Base-by-base conservation (phyloP, 163 green algal species). In the Volvox carteri region DNA sequence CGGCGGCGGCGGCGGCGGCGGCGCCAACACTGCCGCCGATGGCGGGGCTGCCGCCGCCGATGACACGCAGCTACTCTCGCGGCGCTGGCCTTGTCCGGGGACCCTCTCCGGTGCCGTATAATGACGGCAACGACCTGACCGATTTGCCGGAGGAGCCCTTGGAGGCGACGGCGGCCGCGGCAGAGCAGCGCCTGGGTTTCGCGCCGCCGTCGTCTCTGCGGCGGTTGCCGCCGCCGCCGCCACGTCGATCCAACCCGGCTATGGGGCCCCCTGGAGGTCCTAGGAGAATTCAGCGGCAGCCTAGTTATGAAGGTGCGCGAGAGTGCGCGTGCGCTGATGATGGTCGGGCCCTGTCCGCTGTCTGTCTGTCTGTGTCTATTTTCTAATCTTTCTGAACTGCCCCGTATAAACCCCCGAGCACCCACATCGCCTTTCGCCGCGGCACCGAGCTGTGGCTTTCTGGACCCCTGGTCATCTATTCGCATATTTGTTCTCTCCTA, bases 121-220 rank as follows among this genome's bases (percentile, higher is more conserved):
- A 25, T 19, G 23, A 78, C 14, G 9, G 25, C 8, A 35, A 76
- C 44, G 62, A 78, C 30, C n/a, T 33, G 23, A 67, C 73, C 50
- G 83, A 88, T 37, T 1, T 88, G 35, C 68, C 67, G 1, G 83
- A 42, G 68, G 68, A 88, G 83, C 50, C 83, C 0, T 39, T 88
- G 83, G 83, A 81, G 35, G 68, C 83, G 11, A 88, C 83, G 18
- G 68, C 83, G 0, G 56, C 50, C 4, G 81, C 81, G 33, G 81
- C 81, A 23, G 81, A 87, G 65, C 65, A 79, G 62, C 81, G 81
- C 2, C 37, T 88, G 83, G 83, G 83, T 7, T 65, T 88, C 33
- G 68, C 68, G 83, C 50, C 68, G 68, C 83, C 68, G 28, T 14
- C 83, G 83, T 33, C 2, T 30, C 18, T 16, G 44, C 25, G 16